A percentile compares a stretch with the other conserved stretches of the same genome.
Evolutionary conservation across 352 stramenopile genomes (phyloP).

Genomic region (Globisporangium heterothallicum): DNA sequence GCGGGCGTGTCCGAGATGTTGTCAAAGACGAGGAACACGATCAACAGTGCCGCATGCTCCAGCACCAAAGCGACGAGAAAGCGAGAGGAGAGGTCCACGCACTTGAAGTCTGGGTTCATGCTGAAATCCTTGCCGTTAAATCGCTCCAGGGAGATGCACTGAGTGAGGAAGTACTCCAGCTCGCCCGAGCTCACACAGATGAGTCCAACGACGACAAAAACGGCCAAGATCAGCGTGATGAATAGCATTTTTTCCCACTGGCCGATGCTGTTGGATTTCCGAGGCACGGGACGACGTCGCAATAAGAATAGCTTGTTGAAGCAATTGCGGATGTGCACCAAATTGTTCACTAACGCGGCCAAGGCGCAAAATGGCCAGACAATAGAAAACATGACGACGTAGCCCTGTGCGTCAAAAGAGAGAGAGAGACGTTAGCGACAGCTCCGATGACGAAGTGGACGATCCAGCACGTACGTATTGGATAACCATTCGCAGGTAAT

Average conservation of each 20-base stretch:
- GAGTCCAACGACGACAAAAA: constrained; percentile 80
- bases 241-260: constrained; percentile 87
- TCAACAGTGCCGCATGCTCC: constrained; percentile 63
- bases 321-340: constrained; percentile 79
- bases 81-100: constrained; percentile 64
- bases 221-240: constrained; percentile 72
- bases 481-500: constrained; percentile 85
- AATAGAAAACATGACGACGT: constrained; percentile 86
- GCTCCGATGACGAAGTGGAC: not conserved
- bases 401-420: constrained; percentile 37
- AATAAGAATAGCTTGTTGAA: constrained; percentile 81
- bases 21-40: constrained; percentile 77
- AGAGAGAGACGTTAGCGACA: not conserved
- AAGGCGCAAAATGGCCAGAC: constrained; percentile 84
- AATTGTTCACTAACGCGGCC: constrained; percentile 72
- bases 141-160: constrained; percentile 63
- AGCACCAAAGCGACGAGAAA: constrained; percentile 77
- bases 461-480: constrained; percentile 58
- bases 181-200: constrained; percentile 83
- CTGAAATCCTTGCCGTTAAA: constrained; percentile 83
- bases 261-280: constrained; percentile 80
- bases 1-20: constrained; percentile 77
- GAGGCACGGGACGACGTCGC: constrained; percentile 59
- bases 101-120: constrained; percentile 82
- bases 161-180: constrained; percentile 76